These are phyloP conservation scores for Komagataella kurtzmanii DNA, from an alignment of 805 yeast species.

Conservation along the genomic window DNA sequence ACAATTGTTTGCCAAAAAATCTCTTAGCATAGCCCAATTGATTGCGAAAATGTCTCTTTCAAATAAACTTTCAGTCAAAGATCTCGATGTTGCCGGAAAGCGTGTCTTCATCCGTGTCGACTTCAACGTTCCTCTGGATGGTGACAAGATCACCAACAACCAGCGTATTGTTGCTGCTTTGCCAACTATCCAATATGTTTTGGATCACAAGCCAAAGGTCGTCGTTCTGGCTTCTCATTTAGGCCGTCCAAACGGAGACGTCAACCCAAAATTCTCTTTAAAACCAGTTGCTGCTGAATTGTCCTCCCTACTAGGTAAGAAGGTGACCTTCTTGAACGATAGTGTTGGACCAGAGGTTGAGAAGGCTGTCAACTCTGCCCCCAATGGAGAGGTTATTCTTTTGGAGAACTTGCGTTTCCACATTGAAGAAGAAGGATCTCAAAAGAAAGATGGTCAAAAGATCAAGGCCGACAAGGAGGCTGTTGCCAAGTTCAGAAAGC, in stretches of 20 bases:
- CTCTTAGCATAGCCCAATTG: neutral
- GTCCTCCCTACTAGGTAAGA: slow-evolving; percentile 56
- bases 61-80: slow-evolving; percentile 86
- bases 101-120: slow-evolving; percentile 98
- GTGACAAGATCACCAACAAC: slow-evolving; percentile 94
- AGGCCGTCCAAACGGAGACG: slow-evolving; percentile 98
- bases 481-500: slow-evolving; percentile 79
- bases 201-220: slow-evolving; percentile 83
- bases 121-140: slow-evolving; percentile 91
- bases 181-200: slow-evolving; percentile 94
- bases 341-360: slow-evolving; percentile 90
- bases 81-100: slow-evolving; percentile 75
- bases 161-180: slow-evolving; percentile 99
- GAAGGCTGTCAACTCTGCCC: slow-evolving; percentile 58
- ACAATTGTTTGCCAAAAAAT: neutral
- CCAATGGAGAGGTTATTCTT: slow-evolving; percentile 72
- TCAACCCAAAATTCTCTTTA: slow-evolving; percentile 72
- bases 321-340: slow-evolving; percentile 76
- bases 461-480: slow-evolving; percentile 80
- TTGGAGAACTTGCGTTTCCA: slow-evolving; percentile 98
- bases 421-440: slow-evolving; percentile 93
- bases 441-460: slow-evolving; percentile 85
- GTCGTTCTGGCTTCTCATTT: slow-evolving; percentile 91
- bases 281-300: slow-evolving; percentile 91
- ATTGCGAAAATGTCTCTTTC: slow-evolving; percentile 67